Evolutionary conservation across 495 filamentous ascomycete species (phyloP), one percentile per base, ranked within the genome.

Genomic region (Xanthoparmelia taractica): DNA sequence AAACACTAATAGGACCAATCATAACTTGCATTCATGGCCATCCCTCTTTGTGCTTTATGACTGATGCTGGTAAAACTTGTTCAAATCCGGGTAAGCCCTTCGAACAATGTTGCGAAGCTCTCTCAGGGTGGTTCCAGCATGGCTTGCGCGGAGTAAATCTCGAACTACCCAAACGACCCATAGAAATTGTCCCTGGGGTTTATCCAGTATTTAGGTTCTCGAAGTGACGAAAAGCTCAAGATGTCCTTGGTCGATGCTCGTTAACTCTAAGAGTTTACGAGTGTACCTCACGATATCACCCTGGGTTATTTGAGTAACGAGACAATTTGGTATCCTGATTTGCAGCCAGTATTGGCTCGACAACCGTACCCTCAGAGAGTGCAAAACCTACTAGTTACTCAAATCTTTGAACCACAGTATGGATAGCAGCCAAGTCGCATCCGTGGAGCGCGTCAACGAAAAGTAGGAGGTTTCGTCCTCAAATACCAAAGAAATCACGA

Each of bases 381-480:
- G 67, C 63, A 5, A 47, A 8, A 3, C 68, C 59, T 8, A 71
- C 71, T 13, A 78, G 40, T 0, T 68, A 13, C 29, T 77, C 69
- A 57, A 79, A 71, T 33, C 71, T 74, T 1, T 27, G 31, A 4
- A 78, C 60, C 73, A 78, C 74, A 20, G 75, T 71, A 33, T 70
- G 66, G 29, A 75, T 63, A 34, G 77, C 60, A 20, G 60, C 43
- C 38, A 76, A 72, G 27, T 70, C 63, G 48, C 76, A 79, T 60
- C 78, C 77, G 50, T 79, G 76, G 20, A 80, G 61, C 4, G 77
- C 77, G 60, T 80, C 77, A 41, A 80, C 72, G 63, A 77, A 75
- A 40, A 73, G 77, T 0, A 59, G 64, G 12, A 77, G 43, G 4
- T 62, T 41, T 1, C 38, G 50, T 11, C 62, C 17, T 66, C 71